phyloP scores from a whole-genome alignment of 2,329 filamentous ascomycete genomes.

The Phialophora expanda region DNA sequence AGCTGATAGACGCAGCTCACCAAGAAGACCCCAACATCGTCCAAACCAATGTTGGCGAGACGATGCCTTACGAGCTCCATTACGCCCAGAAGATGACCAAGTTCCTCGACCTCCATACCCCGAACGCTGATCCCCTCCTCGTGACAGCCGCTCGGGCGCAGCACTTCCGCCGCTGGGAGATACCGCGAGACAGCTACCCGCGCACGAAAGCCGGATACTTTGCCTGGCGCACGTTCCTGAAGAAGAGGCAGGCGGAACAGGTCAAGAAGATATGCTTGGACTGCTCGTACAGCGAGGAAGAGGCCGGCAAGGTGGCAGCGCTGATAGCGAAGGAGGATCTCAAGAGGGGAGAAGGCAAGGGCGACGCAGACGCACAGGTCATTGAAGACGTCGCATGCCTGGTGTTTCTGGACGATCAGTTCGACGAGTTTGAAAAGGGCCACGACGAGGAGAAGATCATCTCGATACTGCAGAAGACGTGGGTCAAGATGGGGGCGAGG shows the following conservation, averaged over 20 bases:
- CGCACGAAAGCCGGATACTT: slow-evolving; percentile 78
- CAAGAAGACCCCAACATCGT: slow-evolving; percentile 67
- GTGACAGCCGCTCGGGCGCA: slow-evolving; percentile 80
- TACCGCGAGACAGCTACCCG: slow-evolving; percentile 74
- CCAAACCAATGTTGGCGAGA: slow-evolving; percentile 50
- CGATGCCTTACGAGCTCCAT: slow-evolving; percentile 76
- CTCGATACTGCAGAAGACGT: slow-evolving; percentile 39
- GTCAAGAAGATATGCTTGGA: slow-evolving; percentile 60
- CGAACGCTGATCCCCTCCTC: slow-evolving; percentile 68
- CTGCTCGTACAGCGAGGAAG: slow-evolving; percentile 57
- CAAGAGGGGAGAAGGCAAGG: slow-evolving; percentile 54
- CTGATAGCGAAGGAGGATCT: slow-evolving; percentile 80
- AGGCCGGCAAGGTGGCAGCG: slow-evolving; percentile 67
- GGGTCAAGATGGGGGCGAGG: slow-evolving; percentile 35
- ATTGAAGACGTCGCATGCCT: slow-evolving; percentile 86
- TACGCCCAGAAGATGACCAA: slow-evolving; percentile 80
- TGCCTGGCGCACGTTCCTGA: slow-evolving; percentile 75
- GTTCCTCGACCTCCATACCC: slow-evolving; percentile 68
- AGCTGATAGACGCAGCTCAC: slow-evolving; percentile 75
- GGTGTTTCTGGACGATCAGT: slow-evolving; percentile 85
- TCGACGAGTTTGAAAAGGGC: slow-evolving; percentile 74
- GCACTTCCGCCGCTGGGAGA: slow-evolving; percentile 85
- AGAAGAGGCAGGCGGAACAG: slow-evolving; percentile 72
- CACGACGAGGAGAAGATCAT: slow-evolving; percentile 70
- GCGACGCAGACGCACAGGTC: slow-evolving; percentile 69